Percentiles rank a stretch among this genome's conserved stretches.
phyloP scores from a whole-genome alignment of 345 rosid genomes.

The Lenwebbia sp. region DNA sequence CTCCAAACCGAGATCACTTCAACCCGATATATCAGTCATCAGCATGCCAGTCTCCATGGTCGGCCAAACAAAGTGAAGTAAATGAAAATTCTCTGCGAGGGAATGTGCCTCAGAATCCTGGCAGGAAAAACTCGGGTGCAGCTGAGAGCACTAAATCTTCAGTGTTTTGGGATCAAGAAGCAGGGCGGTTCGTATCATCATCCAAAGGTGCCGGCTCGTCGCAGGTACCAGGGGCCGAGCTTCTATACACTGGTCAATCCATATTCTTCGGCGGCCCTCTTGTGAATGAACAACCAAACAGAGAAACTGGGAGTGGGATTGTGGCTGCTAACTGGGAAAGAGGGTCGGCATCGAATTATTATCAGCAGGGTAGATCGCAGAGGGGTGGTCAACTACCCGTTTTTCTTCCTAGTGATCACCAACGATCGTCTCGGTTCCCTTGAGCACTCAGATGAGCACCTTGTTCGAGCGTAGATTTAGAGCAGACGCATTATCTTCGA shows the following conservation, averaged over 20 bases:
- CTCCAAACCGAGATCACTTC: constrained; percentile 47
- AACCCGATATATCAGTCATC: constrained; percentile 68
- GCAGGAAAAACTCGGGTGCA: constrained; percentile 20
- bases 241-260: constrained; percentile 41
- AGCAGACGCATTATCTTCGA: neutral
- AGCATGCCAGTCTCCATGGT: constrained; percentile 45
- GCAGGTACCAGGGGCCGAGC: constrained; percentile 41
- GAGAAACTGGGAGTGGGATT: constrained; percentile 24
- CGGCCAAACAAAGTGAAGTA: constrained; percentile 24
- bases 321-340: constrained; percentile 18
- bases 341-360: constrained; percentile 30
- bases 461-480: neutral
- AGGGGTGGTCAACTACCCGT: constrained; percentile 83
- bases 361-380: constrained; percentile 54
- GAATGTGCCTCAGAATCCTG: constrained; percentile 16
- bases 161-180: constrained; percentile 86
- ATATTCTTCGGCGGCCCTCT: constrained; percentile 65
- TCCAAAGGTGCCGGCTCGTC: constrained; percentile 17
- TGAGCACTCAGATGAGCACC: constrained; percentile 1
- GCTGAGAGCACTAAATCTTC: constrained; percentile 35
- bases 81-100: constrained; percentile 6
- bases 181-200: constrained; percentile 68
- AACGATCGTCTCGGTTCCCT: constrained; percentile 34
- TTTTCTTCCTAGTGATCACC: constrained; percentile 72
- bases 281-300: constrained; percentile 27